These are phyloP conservation scores for Sporothrix humicola DNA, from an alignment of 2,329 filamentous ascomycete genomes.

Conservation along the genomic window DNA sequence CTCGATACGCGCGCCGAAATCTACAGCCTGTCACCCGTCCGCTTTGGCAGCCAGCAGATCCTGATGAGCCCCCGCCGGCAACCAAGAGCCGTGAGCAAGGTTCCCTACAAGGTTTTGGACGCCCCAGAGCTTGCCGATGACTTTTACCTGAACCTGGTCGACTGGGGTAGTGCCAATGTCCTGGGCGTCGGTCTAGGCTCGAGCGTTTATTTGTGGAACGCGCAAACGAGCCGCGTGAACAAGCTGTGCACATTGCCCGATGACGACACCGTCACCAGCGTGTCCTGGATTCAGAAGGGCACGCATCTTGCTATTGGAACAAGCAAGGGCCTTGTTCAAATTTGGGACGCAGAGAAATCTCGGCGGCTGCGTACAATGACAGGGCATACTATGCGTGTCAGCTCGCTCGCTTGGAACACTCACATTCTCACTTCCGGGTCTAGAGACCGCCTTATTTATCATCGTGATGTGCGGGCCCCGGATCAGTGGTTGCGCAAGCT, in stretches of 20 bases:
- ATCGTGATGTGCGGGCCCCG: slow-evolving; percentile 90
- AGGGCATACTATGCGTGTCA: slow-evolving; percentile 90
- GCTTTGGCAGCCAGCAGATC: slow-evolving; percentile 91
- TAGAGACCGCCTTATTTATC: slow-evolving; percentile 89
- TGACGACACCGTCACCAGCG: slow-evolving; percentile 93
- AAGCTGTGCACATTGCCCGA: slow-evolving; percentile 80
- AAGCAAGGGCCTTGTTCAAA: slow-evolving; percentile 91
- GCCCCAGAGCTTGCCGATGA: slow-evolving; percentile 95
- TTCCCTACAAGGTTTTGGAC: slow-evolving; percentile 96
- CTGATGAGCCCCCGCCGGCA: slow-evolving; percentile 88
- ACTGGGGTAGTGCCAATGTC: slow-evolving; percentile 96
- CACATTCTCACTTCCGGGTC: slow-evolving; percentile 97
- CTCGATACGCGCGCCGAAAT: slow-evolving; percentile 89
- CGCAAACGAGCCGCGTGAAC: slow-evolving; percentile 85
- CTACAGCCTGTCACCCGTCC: slow-evolving; percentile 93
- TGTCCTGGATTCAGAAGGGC: slow-evolving; percentile 97
- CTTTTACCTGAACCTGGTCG: slow-evolving; percentile 96
- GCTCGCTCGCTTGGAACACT: slow-evolving; percentile 95
- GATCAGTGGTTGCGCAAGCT: slow-evolving; percentile 89
- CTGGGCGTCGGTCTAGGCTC: slow-evolving; percentile 90
- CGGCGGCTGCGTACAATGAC: slow-evolving; percentile 93
- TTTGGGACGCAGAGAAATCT: slow-evolving; percentile 92
- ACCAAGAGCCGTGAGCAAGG: slow-evolving; percentile 88
- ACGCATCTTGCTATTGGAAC: slow-evolving; percentile 96
- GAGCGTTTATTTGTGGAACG: slow-evolving; percentile 99